phyloP scores from a whole-genome alignment of 305 asterid species.

The Fraxinus nigra region DNA sequence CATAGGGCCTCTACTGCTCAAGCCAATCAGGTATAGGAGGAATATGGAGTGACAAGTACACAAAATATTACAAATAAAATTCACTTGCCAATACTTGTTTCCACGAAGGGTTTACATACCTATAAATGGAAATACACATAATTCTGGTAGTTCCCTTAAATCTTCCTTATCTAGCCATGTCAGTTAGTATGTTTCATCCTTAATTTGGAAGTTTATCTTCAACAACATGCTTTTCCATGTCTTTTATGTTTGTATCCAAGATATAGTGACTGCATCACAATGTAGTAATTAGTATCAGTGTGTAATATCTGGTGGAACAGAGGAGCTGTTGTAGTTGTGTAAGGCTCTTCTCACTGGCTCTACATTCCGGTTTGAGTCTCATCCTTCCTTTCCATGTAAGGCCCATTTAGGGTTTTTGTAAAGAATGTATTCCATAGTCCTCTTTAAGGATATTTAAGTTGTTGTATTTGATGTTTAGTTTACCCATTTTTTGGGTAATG shows the following conservation, averaged over 20 bases:
- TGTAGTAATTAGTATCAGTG: background rate
- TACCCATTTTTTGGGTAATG: background rate
- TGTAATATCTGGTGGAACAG: background rate
- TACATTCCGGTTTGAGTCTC: background rate
- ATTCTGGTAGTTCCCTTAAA: background rate
- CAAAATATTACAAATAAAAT: background rate
- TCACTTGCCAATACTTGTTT: background rate
- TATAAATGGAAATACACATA: background rate
- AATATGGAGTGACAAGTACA: background rate
- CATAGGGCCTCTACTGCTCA: background rate
- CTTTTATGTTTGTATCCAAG: background rate
- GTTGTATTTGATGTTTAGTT: background rate
- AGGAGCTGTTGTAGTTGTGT: background rate
- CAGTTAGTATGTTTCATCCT: background rate
- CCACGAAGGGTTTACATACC: background rate
- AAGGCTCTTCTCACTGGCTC: background rate
- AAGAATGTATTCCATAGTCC: background rate
- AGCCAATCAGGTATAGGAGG: background rate
- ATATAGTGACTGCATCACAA: background rate
- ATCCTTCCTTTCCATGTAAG: background rate
- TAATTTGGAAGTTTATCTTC: background rate
- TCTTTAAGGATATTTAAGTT: background rate
- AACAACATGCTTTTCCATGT: background rate
- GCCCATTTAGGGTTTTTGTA: background rate
- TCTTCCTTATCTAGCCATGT: background rate